Percentiles rank a stretch among this genome's conserved stretches.
Evolutionary conservation across 768 basidiomycete species (phyloP).

Genomic region (Mycena metata): DNA sequence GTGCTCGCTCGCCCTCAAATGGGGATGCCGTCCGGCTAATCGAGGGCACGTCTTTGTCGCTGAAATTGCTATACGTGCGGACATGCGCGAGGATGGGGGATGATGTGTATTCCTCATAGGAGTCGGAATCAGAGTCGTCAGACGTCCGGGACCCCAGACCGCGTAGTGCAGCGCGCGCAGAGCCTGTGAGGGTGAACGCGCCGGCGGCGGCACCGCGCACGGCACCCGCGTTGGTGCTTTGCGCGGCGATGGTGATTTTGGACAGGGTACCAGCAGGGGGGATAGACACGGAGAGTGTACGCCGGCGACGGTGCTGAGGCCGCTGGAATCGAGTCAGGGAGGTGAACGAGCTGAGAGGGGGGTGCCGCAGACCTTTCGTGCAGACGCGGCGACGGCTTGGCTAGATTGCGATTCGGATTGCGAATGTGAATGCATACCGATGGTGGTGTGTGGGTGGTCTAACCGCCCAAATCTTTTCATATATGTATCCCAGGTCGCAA

Average conservation of each 20-base stretch:
- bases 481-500: neutral
- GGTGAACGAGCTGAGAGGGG: neutral
- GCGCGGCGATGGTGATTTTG: constrained; percentile 25
- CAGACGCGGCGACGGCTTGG: neutral
- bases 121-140: constrained; percentile 13
- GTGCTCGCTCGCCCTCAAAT: constrained; percentile 22
- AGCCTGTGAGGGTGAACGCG: constrained; percentile 37
- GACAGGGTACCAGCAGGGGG: neutral
- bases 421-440: constrained; percentile 4
- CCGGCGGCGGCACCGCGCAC: constrained; percentile 25
- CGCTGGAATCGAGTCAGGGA: constrained; percentile 4
- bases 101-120: neutral
- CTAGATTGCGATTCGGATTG: constrained; percentile 8
- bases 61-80: constrained; percentile 10
- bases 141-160: neutral
- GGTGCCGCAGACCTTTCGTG: constrained; percentile 1
- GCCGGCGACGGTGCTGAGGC: constrained; percentile 19
- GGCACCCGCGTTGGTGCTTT: constrained; percentile 16
- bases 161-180: constrained; percentile 29
- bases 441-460: neutral
- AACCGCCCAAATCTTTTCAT: neutral
- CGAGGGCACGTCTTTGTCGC: constrained; percentile 27
- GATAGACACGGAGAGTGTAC: constrained; percentile 28
- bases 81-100: neutral
- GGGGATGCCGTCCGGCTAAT: constrained; percentile 37